A percentile compares a stretch with the other conserved stretches of the same genome.
Conservation (phyloP, 1,139 yeast genomes). For the Hansenula anomala region DNA sequence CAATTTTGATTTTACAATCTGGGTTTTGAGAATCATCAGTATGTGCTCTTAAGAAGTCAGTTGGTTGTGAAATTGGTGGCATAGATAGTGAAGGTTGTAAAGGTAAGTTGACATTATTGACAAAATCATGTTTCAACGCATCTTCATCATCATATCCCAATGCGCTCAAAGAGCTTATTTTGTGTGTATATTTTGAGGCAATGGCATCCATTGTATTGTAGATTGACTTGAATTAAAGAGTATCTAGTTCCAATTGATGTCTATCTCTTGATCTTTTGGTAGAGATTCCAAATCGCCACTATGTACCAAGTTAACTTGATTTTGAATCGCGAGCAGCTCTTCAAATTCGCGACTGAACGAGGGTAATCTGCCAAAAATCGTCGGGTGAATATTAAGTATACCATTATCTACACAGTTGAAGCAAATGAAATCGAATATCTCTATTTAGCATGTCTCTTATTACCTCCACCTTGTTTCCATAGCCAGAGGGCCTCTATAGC, state of each 20-base stretch:
- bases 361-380: too few relatives aligned
- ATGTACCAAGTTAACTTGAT: too few relatives aligned
- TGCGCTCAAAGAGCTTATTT: conserved; percentile 20
- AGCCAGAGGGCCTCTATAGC: conserved; percentile 95
- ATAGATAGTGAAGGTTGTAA: conserved; percentile 61
- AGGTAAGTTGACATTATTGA: conserved; percentile 25
- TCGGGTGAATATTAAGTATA: too few relatives aligned
- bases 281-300: neutral
- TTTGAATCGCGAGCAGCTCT: too few relatives aligned
- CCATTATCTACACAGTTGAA: too few relatives aligned
- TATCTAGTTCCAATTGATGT: neutral
- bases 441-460: conserved; percentile 23
- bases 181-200: conserved; percentile 32
- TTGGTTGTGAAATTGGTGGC: conserved; percentile 87
- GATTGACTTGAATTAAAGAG: neutral
- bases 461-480: conserved; percentile 80
- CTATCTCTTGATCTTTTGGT: too few relatives aligned
- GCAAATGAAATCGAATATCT: too few relatives aligned
- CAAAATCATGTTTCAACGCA: conserved; percentile 30
- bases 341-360: too few relatives aligned
- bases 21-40: conserved; percentile 92
- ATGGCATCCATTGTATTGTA: conserved; percentile 32
- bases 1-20: conserved; percentile 91
- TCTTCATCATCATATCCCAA: conserved; percentile 25
- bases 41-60: conserved; percentile 96